Evolutionary conservation across 768 basidiomycete genomes (phyloP), one percentile per base, ranked within the genome.

Genomic region (Lentinula detonsa): DNA sequence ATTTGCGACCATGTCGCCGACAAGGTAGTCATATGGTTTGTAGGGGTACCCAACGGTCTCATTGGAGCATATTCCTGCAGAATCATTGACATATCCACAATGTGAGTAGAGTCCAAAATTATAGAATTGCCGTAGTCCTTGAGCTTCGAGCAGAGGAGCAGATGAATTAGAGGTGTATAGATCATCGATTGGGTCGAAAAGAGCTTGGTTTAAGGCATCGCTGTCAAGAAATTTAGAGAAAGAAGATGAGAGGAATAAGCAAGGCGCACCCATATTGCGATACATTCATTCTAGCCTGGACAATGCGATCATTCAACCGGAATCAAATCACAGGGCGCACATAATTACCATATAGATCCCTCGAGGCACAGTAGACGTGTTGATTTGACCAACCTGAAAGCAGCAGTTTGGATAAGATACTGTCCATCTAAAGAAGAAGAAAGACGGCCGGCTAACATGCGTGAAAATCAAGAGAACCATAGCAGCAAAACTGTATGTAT

Each of bases 41-140:
- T 88, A 91, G 60, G 76, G 77, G 64, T 77, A 73, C 51, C 83
- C 89, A 34, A 81, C 71, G 35, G 85, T 82, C 45, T 78, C 74
- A 66, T 85, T 86, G 34, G 85, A 81, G 70, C 91, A 93, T 53
- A 73, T 79, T 31, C 90, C 91, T 34, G 75, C 76, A 21, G 79
- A 78, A 45, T 74, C 71, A 64, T 85, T 81, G 65, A 87, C 75
- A 66, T 86, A 92, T 66, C 80, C 91, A 66, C 91, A 93, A 69
- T 89, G 84, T 18, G 85, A 84, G 74, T 93, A 93, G 28, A 93
- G 76, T n/a, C 91, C 91, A 64, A 88, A 93, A 62, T 84, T 75
- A 74, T 93, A 93, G 62, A 78, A 72, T 69, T 86, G 81, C 66
- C 91, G 83, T 60, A 93, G 73, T 18, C 91, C 91, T 13, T 76